phyloP scores from a whole-genome alignment of 1,284 basidiomycete genomes.

The Boletellus sp. region DNA sequence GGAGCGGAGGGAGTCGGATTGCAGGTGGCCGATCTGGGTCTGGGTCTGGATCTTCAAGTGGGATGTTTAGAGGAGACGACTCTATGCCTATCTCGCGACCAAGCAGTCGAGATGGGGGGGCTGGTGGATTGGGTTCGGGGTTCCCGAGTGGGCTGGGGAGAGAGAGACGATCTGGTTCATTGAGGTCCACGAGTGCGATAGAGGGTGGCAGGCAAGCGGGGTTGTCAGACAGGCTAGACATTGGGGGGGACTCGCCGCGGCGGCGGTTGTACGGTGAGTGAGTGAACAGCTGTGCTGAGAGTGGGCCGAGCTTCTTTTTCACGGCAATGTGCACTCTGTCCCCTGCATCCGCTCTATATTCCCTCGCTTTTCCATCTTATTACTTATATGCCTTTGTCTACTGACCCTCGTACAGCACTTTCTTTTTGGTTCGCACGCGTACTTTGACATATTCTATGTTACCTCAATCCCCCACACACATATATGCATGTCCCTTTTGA shows the following conservation, averaged over 20 bases:
- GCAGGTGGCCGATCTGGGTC: constrained; percentile 7
- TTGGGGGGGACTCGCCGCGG: constrained; percentile 13
- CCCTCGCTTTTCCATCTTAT: no score
- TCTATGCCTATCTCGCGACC: constrained; percentile 10
- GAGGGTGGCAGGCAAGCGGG: constrained; percentile 13
- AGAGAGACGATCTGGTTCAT: constrained; percentile 12
- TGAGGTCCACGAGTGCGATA: constrained; percentile 19
- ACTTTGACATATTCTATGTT: no score
- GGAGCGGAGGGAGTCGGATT: constrained; percentile 21
- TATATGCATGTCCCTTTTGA: no score
- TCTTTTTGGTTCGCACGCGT: no score
- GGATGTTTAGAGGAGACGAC: constrained; percentile 11
- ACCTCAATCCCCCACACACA: no score
- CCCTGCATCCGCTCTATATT: no score
- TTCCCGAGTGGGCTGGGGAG: constrained; percentile 18
- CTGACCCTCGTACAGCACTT: no score
- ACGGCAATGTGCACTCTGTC: no score
- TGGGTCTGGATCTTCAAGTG: constrained; percentile 8
- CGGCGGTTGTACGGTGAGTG: constrained; percentile 6
- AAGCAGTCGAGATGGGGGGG: constrained; percentile 6
- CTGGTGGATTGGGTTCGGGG: constrained; percentile 4
- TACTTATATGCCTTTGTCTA: no score
- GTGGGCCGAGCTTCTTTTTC: no score
- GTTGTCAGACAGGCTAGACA: constrained; percentile 11
- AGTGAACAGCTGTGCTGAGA: background rate